A percentile compares a stretch with the other conserved stretches of the same genome.
Conservation (phyloP, 1,284 basidiomycete genomes). For the Chalciporus sp. region DNA sequence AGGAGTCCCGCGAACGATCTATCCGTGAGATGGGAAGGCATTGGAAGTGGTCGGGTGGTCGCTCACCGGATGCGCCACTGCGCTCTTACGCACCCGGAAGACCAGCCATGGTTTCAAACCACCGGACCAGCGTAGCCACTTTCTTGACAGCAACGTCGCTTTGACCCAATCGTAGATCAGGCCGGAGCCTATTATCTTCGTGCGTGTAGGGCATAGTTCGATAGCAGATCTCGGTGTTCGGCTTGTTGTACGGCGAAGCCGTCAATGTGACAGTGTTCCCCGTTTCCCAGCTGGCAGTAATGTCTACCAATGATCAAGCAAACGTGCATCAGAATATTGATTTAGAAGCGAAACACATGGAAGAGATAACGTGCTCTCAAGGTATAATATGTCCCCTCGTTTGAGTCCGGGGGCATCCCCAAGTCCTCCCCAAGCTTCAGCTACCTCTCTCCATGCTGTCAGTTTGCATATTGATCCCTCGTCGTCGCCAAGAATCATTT, state of each 20-base stretch:
- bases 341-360: constrained; percentile 3
- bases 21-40: constrained; percentile 3
- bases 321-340: constrained; percentile 24
- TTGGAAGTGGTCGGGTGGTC: constrained; percentile 10
- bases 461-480: constrained; percentile 65
- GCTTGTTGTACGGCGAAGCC: constrained; percentile 65
- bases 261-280: constrained; percentile 49
- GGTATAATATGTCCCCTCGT: constrained; percentile 66
- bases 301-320: constrained; percentile 41
- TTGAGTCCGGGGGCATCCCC: constrained; percentile 45
- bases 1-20: constrained; percentile 16
- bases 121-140: constrained; percentile 64
- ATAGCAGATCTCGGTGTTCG: constrained; percentile 68
- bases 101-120: constrained; percentile 72
- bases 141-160: constrained; percentile 69
- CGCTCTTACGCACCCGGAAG: constrained; percentile 31
- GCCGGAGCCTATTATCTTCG: constrained; percentile 62
- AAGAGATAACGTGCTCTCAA: constrained; percentile 57
- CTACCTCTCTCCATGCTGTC: constrained; percentile 74
- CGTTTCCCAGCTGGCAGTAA: constrained; percentile 48
- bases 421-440: constrained; percentile 67
- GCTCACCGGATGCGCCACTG: constrained; percentile 15
- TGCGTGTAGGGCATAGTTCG: constrained; percentile 67
- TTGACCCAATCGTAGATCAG: constrained; percentile 68
- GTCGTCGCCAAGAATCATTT: constrained; percentile 70